phyloP scores from a whole-genome alignment of 2,329 filamentous ascomycete genomes.

The Epichloe scottii region DNA sequence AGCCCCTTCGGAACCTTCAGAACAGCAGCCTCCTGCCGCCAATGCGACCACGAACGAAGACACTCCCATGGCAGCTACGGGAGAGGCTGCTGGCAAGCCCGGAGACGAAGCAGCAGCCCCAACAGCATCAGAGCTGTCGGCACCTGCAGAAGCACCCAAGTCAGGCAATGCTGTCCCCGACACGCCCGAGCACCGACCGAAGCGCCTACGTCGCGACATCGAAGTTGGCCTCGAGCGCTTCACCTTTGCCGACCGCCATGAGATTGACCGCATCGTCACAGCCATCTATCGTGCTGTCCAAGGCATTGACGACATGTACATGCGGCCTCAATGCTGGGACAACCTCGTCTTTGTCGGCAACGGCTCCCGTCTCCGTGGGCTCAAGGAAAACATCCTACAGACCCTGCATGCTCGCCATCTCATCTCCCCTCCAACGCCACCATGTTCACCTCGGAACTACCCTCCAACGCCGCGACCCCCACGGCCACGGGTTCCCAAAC shows the following conservation, averaged over 20 bases:
- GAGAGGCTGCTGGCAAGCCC: background rate
- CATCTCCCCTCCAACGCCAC: conserved; percentile 87
- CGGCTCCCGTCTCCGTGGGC: conserved; percentile 59
- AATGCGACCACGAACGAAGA: background rate
- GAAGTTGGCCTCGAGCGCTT: conserved; percentile 70
- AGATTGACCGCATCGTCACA: conserved; percentile 74
- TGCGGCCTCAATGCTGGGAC: conserved; percentile 83
- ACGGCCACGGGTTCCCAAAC: conserved; percentile 85
- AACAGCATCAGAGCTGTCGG: conserved; percentile 2
- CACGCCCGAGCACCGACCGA: conserved; percentile 35
- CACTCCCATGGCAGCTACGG: background rate
- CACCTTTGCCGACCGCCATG: conserved; percentile 51
- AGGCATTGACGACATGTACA: conserved; percentile 70
- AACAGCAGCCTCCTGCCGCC: conserved; percentile 1
- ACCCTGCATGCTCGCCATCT: conserved; percentile 73
- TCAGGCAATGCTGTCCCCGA: conserved; percentile 11
- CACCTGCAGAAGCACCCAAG: background rate
- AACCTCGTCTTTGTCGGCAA: conserved; percentile 85
- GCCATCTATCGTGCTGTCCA: conserved; percentile 76
- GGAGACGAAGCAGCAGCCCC: conserved; percentile 6
- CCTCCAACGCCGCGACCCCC: conserved; percentile 85
- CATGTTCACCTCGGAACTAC: conserved; percentile 94
- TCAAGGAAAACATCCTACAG: conserved; percentile 77
- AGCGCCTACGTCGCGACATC: conserved; percentile 51
- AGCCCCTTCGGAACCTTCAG: background rate